Evolutionary conservation across 2,329 filamentous ascomycete genomes (phyloP).

Genomic region (Knufia fluminis): DNA sequence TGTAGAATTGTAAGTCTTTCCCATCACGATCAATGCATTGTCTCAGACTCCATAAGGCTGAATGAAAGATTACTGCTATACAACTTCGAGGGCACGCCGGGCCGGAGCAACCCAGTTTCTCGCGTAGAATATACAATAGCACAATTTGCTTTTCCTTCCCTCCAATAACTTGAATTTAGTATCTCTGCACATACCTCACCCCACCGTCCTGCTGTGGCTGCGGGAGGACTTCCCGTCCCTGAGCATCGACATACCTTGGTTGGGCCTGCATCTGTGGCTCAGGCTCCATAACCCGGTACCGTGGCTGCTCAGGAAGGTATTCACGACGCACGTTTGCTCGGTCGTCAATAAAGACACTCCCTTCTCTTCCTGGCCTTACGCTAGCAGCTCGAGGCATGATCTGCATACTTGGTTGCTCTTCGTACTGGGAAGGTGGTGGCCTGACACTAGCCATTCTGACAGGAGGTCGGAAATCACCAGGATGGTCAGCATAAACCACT

Average conservation of each 20-base stretch:
- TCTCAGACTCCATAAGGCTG: neutral
- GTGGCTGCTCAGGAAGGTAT: conserved; percentile 18
- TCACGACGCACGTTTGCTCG: conserved; percentile 13
- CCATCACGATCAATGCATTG: neutral
- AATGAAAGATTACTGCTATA: neutral
- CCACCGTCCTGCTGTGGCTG: conserved; percentile 14
- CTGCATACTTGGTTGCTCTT: conserved; percentile 29
- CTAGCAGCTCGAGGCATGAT: conserved; percentile 34
- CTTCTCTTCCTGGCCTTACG: conserved; percentile 32
- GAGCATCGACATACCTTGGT: conserved; percentile 17
- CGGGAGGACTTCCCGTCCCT: conserved; percentile 17
- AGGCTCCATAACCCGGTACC: conserved; percentile 20
- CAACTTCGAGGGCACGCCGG: neutral
- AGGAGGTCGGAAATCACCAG: conserved; percentile 50
- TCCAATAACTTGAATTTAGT: conserved; percentile 6
- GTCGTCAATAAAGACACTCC: conserved; percentile 30
- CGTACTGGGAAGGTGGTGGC: conserved; percentile 38
- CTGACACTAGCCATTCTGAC: conserved; percentile 50
- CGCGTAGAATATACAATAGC: neutral
- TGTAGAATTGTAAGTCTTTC: conserved; percentile 1
- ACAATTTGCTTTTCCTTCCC: neutral
- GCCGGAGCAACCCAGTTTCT: neutral
- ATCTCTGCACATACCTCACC: conserved; percentile 17
- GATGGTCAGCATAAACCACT: conserved; percentile 52
- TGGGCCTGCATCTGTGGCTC: conserved; percentile 15